These are phyloP conservation scores for Phytophthora nicotianae DNA, from an alignment of 352 stramenopile genomes.

Conservation along the genomic window DNA sequence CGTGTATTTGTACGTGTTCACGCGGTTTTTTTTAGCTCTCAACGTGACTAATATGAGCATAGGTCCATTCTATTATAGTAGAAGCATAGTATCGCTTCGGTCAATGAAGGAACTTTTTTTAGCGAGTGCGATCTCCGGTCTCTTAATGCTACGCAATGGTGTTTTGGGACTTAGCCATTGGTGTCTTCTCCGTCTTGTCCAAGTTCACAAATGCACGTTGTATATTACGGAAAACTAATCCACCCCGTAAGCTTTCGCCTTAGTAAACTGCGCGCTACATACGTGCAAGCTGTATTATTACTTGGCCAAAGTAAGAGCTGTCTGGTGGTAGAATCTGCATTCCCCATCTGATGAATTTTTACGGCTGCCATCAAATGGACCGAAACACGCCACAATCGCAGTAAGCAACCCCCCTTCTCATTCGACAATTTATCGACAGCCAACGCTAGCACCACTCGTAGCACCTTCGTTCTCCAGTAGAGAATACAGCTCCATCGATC, in stretches of 20 bases:
- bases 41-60: not conserved
- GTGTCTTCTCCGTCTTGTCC: not conserved
- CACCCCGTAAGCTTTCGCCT: constrained; percentile 13
- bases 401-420: constrained; percentile 5
- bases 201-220: not conserved
- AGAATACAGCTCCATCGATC: not conserved
- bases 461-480: not conserved
- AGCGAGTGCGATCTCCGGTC: too few relatives aligned
- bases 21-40: too few relatives aligned
- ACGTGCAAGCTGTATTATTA: not conserved
- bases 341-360: constrained; percentile 10
- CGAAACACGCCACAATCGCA: constrained; percentile 11
- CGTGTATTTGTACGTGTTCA: too few relatives aligned
- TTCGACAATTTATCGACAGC: constrained; percentile 6
- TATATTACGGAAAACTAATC: not conserved
- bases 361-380: not conserved
- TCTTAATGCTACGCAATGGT: not conserved
- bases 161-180: not conserved
- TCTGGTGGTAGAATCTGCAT: not conserved
- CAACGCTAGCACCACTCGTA: not conserved
- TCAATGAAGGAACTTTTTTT: not conserved
- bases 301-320: too few relatives aligned
- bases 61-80: too few relatives aligned
- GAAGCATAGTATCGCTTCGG: not conserved
- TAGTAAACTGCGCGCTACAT: constrained; percentile 5